A percentile compares a stretch with the other conserved stretches of the same genome.
Evolutionary conservation across 2,329 filamentous ascomycete genomes (phyloP).

Genomic region (Nannizzia gypsea): DNA sequence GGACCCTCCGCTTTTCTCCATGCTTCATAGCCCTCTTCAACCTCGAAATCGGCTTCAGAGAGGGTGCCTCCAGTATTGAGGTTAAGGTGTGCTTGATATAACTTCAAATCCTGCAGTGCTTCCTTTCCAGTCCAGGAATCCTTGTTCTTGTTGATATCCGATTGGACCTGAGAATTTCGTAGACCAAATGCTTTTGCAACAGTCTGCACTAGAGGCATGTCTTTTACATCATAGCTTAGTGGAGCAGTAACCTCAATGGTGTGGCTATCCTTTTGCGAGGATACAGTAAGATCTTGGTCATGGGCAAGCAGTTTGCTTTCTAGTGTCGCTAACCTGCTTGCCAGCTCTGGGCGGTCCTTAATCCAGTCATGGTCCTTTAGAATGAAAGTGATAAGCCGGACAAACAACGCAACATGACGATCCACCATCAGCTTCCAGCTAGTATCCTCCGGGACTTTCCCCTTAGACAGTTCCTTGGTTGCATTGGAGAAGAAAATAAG

Average conservation of each 20-base stretch:
- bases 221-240: constrained; percentile 82
- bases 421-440: constrained; percentile 87
- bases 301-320: constrained; percentile 91
- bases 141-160: constrained; percentile 73
- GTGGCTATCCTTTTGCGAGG: constrained; percentile 45
- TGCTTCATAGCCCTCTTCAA: constrained; percentile 72
- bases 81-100: constrained; percentile 80
- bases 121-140: constrained; percentile 81
- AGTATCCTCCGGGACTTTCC: constrained; percentile 66
- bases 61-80: constrained; percentile 66
- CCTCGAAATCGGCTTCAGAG: constrained; percentile 74
- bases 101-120: constrained; percentile 80
- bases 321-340: constrained; percentile 62
- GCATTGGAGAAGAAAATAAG: constrained; percentile 94
- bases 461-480: constrained; percentile 76
- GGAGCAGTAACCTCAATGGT: constrained; percentile 74
- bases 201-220: constrained; percentile 85
- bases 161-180: constrained; percentile 66
- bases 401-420: constrained; percentile 86
- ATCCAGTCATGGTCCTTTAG: constrained; percentile 75
- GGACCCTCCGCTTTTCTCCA: constrained; percentile 88
- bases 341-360: constrained; percentile 73
- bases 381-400: constrained; percentile 69
- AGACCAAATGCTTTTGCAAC: constrained; percentile 80
- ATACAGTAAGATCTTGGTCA: constrained; percentile 72